Percentiles rank a stretch among this genome's conserved stretches.
Conservation (phyloP, 495 filamentous ascomycete genomes). For the Melanomma pulvis-pyrius region DNA sequence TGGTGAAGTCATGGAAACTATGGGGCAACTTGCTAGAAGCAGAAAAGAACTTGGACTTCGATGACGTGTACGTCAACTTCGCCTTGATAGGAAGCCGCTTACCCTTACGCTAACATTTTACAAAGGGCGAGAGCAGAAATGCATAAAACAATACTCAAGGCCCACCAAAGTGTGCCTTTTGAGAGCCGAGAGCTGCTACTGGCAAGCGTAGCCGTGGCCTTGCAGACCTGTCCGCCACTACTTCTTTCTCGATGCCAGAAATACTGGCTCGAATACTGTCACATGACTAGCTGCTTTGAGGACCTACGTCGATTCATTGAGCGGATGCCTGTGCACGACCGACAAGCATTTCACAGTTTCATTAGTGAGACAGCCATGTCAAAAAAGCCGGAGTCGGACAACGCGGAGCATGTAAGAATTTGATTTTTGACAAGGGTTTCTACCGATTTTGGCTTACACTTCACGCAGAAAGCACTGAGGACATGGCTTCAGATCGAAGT, state of each 20-base stretch:
- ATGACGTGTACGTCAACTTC: not conserved
- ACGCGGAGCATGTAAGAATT: not conserved
- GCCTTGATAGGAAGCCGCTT: not conserved
- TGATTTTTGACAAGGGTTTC: not conserved
- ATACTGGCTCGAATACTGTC: constrained; percentile 19
- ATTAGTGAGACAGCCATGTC: constrained; percentile 5
- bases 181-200: not conserved
- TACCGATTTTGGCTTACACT: not conserved
- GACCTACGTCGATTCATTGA: constrained; percentile 32
- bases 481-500: constrained; percentile 25
- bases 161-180: not conserved
- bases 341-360: constrained; percentile 13
- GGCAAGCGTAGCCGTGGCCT: not conserved
- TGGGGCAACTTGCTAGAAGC: constrained; percentile 3
- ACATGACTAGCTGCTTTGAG: constrained; percentile 15
- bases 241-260: constrained; percentile 9
- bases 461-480: not conserved
- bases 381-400: not conserved
- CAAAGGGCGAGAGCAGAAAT: not conserved
- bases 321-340: not conserved
- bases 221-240: not conserved
- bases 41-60: not conserved
- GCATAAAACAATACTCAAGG: not conserved
- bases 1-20: not conserved
- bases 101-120: not conserved